Evolutionary conservation across 192 early-diverging fungal genomes (phyloP).

Genomic region (Paraglomus brasilianum): DNA sequence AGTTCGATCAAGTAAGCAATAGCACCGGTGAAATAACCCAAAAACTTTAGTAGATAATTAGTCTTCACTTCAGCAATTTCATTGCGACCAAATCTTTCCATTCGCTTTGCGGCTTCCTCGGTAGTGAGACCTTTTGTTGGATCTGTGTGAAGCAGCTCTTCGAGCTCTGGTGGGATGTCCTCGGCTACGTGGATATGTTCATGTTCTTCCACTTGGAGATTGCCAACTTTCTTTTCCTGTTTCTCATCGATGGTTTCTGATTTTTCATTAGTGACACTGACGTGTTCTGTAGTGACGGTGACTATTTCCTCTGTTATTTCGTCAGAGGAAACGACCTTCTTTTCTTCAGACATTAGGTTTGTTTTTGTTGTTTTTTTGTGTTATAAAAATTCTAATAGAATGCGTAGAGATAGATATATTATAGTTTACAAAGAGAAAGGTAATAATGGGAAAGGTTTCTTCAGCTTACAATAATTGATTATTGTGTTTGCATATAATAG

Average conservation of each 20-base stretch:
- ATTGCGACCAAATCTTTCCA: conserved; percentile 75
- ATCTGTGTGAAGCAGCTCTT: conserved; percentile 79
- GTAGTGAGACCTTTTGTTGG: conserved; percentile 73
- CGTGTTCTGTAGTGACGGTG: too few relatives aligned
- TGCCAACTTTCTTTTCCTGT: conserved; percentile 1
- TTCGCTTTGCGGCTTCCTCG: conserved; percentile 72
- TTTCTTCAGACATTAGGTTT: too few relatives aligned
- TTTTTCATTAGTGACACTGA: too few relatives aligned
- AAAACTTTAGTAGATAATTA: conserved; percentile 83
- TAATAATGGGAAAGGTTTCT: too few relatives aligned
- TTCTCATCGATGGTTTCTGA: background rate
- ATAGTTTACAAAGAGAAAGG: too few relatives aligned
- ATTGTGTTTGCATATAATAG: too few relatives aligned
- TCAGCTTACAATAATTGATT: too few relatives aligned
- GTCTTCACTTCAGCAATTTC: conserved; percentile 81
- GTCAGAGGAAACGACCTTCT: too few relatives aligned
- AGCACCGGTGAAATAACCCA: conserved; percentile 85
- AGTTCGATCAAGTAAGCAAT: conserved; percentile 91
- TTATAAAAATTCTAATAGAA: too few relatives aligned
- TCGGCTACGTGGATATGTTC: conserved; percentile 73
- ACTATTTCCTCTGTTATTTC: too few relatives aligned
- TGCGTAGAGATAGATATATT: too few relatives aligned
- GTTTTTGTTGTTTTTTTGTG: too few relatives aligned
- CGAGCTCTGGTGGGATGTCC: conserved; percentile 80
- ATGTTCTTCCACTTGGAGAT: conserved; percentile 65